Evolutionary conservation across 108 stramenopile species (phyloP).

Genomic region (Pseudonitzschia multistriata): DNA sequence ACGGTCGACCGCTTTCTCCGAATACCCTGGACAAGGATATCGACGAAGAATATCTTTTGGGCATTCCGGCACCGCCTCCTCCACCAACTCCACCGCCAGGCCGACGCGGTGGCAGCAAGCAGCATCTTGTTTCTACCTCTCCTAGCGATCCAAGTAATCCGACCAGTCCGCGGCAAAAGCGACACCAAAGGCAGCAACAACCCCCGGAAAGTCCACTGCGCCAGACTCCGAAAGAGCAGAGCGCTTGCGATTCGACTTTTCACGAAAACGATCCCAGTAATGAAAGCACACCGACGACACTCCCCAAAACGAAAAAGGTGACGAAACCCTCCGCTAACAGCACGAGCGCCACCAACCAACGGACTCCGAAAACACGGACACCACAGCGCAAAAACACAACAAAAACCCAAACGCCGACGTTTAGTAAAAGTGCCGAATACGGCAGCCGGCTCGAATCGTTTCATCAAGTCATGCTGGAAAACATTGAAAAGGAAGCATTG

Average conservation of each 20-base stretch:
- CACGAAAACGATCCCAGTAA: too few species aligned
- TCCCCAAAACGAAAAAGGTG: too few species aligned
- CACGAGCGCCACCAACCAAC: neutral
- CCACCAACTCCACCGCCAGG: neutral
- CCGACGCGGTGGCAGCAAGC: neutral
- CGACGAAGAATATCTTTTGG: too few species aligned
- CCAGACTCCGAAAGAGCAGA: neutral
- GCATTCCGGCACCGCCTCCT: neutral
- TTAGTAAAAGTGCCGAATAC: neutral
- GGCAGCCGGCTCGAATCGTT: slow-evolving; percentile 6
- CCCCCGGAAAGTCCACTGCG: neutral
- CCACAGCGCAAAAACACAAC: neutral
- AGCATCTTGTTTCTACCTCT: too few species aligned
- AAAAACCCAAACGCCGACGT: neutral
- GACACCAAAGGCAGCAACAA: neutral
- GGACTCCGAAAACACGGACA: neutral
- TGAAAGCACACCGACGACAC: too few species aligned
- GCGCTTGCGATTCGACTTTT: too few species aligned
- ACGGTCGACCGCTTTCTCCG: too few species aligned
- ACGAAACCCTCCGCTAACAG: too few species aligned
- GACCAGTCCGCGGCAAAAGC: neutral
- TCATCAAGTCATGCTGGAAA: slow-evolving; percentile 6
- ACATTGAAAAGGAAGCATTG: slow-evolving; percentile 9
- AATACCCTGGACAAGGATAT: too few species aligned
- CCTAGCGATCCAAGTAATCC: too few species aligned